Evolutionary conservation across 805 yeast genomes (phyloP).

Genomic region (Wickerhamomyces bovis): DNA sequence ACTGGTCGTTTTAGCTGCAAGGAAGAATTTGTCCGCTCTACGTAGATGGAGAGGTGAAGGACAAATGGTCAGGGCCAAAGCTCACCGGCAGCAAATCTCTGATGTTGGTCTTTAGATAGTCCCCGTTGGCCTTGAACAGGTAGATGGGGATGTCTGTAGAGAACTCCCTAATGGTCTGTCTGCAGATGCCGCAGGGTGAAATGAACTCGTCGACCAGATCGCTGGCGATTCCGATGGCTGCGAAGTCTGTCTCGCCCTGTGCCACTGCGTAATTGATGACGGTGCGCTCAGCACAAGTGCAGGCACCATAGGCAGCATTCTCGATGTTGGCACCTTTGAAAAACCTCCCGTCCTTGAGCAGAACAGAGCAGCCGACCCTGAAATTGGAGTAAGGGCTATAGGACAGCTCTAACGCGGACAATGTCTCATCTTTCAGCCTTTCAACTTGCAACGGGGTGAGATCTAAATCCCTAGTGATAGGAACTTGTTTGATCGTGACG

Average conservation of each 20-base stretch:
- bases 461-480: constrained; percentile 33
- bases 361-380: constrained; percentile 75
- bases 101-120: constrained; percentile 40
- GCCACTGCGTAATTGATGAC: constrained; percentile 54
- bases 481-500: constrained; percentile 17
- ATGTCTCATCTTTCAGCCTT: constrained; percentile 23
- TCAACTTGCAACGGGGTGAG: constrained; percentile 14
- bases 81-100: constrained; percentile 71
- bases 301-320: constrained; percentile 84
- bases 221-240: constrained; percentile 62
- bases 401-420: constrained; percentile 34
- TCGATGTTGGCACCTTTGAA: constrained; percentile 84
- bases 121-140: constrained; percentile 60
- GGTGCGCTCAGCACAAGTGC: constrained; percentile 72
- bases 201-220: constrained; percentile 48
- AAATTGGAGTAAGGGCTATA: constrained; percentile 45
- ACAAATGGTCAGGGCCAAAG: constrained; percentile 67
- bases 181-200: constrained; percentile 91
- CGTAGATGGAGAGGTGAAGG: background rate
- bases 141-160: constrained; percentile 50
- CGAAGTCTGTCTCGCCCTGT: constrained; percentile 36
- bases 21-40: no score
- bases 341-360: constrained; percentile 43
- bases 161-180: constrained; percentile 87
- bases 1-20: no score